These are phyloP conservation scores for Neofusicoccum umdonicola DNA, from an alignment of 2,329 filamentous ascomycete genomes.

Conservation along the genomic window DNA sequence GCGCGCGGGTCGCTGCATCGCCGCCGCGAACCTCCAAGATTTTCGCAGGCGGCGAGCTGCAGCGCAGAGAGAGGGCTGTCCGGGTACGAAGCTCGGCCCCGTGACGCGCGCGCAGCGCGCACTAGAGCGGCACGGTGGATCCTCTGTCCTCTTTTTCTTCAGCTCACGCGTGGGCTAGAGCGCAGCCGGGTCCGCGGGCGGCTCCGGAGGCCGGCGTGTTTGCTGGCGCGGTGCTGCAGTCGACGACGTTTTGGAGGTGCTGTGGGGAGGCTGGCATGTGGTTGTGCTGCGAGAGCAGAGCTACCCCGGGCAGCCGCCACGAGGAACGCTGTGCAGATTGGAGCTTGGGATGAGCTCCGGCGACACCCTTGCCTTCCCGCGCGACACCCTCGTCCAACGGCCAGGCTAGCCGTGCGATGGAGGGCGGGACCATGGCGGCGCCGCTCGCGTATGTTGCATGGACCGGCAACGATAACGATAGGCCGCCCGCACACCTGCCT, in stretches of 20 bases:
- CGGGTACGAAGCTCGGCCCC: conserved; percentile 11
- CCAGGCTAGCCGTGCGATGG: conserved; percentile 4
- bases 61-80: not conserved
- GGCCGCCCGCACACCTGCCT: not conserved
- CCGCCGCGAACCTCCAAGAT: conserved; percentile 11
- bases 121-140: conserved; percentile 10
- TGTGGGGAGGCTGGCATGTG: not conserved
- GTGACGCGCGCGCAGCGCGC: conserved; percentile 10
- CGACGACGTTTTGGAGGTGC: not conserved
- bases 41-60: conserved; percentile 15
- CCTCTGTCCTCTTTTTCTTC: conserved; percentile 10
- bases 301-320: conserved; percentile 11
- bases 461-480: conserved; percentile 11
- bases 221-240: not conserved
- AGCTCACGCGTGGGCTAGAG: conserved; percentile 10
- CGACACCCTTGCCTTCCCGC: conserved; percentile 14
- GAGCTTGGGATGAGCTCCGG: conserved; percentile 9
- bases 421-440: conserved; percentile 6
- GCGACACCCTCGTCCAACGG: conserved; percentile 17
- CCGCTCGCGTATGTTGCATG: conserved; percentile 7
- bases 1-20: conserved; percentile 7
- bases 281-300: not conserved
- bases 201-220: not conserved
- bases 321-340: conserved; percentile 5
- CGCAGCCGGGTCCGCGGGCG: not conserved